Percentiles rank a stretch among this genome's conserved stretches.
Evolutionary conservation across 1,284 basidiomycete species (phyloP).

Genomic region (Pisolithus thermaeus): DNA sequence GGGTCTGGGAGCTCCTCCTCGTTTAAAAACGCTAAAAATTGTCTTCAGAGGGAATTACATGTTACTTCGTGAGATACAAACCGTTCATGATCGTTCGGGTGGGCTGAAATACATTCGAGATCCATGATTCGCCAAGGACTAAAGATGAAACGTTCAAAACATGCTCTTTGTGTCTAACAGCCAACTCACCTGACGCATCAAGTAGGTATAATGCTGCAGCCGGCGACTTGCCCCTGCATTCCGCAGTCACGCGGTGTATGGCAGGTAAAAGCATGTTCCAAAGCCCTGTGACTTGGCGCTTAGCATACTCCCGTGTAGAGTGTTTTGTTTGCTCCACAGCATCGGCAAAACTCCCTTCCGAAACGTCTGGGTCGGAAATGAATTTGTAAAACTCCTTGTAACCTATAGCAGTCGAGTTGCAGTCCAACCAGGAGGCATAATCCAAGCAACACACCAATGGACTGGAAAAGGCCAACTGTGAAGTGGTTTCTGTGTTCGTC

Average conservation of each 20-base stretch:
- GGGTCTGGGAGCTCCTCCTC: constrained; percentile 54
- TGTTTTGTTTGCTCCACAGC: constrained; percentile 81
- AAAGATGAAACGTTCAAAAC: constrained; percentile 11
- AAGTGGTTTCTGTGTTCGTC: constrained; percentile 27
- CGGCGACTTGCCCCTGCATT: constrained; percentile 23
- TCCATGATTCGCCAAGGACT: constrained; percentile 61
- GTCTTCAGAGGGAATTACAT: constrained; percentile 3
- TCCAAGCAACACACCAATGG: constrained; percentile 61
- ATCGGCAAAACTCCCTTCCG: constrained; percentile 43
- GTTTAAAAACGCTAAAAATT: constrained; percentile 54
- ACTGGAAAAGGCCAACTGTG: constrained; percentile 87
- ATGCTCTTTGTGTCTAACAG: background rate
- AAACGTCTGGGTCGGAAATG: constrained; percentile 37
- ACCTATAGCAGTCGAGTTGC: constrained; percentile 42
- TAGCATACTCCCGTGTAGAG: constrained; percentile 89
- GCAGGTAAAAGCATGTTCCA: constrained; percentile 85
- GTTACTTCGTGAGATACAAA: constrained; percentile 19
- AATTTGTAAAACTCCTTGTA: constrained; percentile 86
- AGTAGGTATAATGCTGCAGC: constrained; percentile 51
- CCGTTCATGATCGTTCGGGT: constrained; percentile 50
- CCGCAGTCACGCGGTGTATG: constrained; percentile 45
- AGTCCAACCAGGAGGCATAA: constrained; percentile 1
- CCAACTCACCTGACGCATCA: constrained; percentile 64
- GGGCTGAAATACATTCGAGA: constrained; percentile 42
- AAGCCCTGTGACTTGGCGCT: constrained; percentile 90